A percentile compares a stretch with the other conserved stretches of the same genome.
phyloP scores from a whole-genome alignment of 768 basidiomycete species.

The Mycena maculata region DNA sequence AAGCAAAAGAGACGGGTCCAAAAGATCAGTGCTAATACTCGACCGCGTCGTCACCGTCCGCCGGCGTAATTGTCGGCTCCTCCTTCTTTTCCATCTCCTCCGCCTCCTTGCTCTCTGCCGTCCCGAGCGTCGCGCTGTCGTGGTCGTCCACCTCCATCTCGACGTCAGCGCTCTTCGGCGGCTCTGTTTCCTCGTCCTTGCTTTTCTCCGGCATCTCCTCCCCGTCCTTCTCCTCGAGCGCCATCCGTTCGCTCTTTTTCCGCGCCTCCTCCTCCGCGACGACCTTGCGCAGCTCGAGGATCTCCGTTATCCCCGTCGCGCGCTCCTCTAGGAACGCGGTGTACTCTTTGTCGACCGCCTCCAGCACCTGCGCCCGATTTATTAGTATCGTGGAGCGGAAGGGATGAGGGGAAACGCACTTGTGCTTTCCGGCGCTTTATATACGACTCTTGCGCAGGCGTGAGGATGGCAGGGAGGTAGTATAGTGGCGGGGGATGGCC shows the following conservation, averaged over 20 bases:
- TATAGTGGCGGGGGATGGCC: constrained; percentile 82
- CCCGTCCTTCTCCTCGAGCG: constrained; percentile 36
- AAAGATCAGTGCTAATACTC: constrained; percentile 65
- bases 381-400: constrained; percentile 1
- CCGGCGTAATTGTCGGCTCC: constrained; percentile 63
- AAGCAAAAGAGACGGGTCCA: constrained; percentile 30
- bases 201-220: constrained; percentile 66
- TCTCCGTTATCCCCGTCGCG: constrained; percentile 66
- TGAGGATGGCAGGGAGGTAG: constrained; percentile 78
- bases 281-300: constrained; percentile 68
- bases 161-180: constrained; percentile 44
- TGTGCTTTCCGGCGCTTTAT: constrained; percentile 70
- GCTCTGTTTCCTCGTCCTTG: constrained; percentile 36
- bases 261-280: constrained; percentile 75
- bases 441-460: constrained; percentile 77
- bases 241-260: constrained; percentile 50
- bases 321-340: constrained; percentile 71
- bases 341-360: constrained; percentile 79
- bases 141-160: constrained; percentile 51
- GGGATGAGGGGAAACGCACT: constrained; percentile 49
- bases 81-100: constrained; percentile 63
- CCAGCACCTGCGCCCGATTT: constrained; percentile 59
- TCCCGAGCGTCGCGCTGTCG: constrained; percentile 43
- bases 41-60: constrained; percentile 84
- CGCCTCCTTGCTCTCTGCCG: constrained; percentile 52